These are phyloP conservation scores for Umbelopsis sp. DNA, from an alignment of 192 early-diverging fungal genomes.

Conservation along the genomic window DNA sequence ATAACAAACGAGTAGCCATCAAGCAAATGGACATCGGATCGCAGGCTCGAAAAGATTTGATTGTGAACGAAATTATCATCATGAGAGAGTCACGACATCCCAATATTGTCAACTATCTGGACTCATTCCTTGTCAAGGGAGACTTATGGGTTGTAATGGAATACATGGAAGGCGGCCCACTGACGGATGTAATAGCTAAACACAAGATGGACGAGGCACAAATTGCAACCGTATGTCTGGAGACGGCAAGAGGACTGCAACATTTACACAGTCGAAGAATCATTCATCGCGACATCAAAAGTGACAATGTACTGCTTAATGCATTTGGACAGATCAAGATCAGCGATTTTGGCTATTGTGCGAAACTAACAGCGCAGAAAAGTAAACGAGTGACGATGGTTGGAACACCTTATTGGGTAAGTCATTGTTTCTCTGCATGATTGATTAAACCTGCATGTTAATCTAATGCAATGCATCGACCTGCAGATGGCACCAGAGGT, in stretches of 20 bases:
- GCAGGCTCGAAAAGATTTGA: constrained; percentile 81
- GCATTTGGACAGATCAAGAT: constrained; percentile 70
- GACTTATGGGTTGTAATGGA: constrained; percentile 94
- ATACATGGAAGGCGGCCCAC: constrained; percentile 87
- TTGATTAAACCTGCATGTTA: too few species aligned
- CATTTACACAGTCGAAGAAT: constrained; percentile 67
- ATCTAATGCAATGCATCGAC: too few species aligned
- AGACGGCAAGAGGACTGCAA: constrained; percentile 61
- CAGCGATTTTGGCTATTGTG: constrained; percentile 84
- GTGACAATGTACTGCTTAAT: constrained; percentile 72
- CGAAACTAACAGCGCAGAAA: constrained; percentile 68
- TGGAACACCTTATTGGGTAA: constrained; percentile 73
- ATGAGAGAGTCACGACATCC: constrained; percentile 76
- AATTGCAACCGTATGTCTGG: constrained; percentile 78
- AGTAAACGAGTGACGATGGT: constrained; percentile 73
- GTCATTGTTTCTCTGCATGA: not conserved
- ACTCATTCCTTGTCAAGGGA: constrained; percentile 71
- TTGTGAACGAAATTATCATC: constrained; percentile 77
- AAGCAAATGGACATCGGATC: constrained; percentile 83
- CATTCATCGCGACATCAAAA: constrained; percentile 79
- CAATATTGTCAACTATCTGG: constrained; percentile 88
- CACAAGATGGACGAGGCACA: constrained; percentile 74
- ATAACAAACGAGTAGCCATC: constrained; percentile 64
- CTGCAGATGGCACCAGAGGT: constrained; percentile 77
- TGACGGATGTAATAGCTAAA: constrained; percentile 87